Evolutionary conservation across 2,329 filamentous ascomycete genomes (phyloP).

Genomic region (Eutypa lata): DNA sequence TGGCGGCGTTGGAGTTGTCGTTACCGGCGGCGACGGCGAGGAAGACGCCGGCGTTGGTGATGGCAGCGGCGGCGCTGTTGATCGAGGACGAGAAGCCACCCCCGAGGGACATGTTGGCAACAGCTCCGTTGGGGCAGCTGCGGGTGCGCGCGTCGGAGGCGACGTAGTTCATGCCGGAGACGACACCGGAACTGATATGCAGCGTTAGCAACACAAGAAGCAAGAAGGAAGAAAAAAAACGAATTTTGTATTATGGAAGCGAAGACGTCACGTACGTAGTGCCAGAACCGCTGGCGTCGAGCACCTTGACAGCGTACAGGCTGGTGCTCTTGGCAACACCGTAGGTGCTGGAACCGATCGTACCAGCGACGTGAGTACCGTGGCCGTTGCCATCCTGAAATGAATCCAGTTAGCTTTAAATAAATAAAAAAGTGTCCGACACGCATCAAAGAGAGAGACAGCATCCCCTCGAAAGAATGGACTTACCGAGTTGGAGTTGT

Average conservation of each 20-base stretch:
- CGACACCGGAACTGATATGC: slow-evolving; percentile 22
- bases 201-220: no score
- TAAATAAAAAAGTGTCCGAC: no score
- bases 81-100: slow-evolving; percentile 41
- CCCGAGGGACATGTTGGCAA: slow-evolving; percentile 56
- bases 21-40: slow-evolving; percentile 57
- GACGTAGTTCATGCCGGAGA: slow-evolving; percentile 38
- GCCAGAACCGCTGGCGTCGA: slow-evolving; percentile 28
- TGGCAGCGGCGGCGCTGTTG: slow-evolving; percentile 47
- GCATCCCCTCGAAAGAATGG: no score
- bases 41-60: slow-evolving; percentile 45
- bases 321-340: slow-evolving; percentile 42
- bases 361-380: slow-evolving; percentile 46
- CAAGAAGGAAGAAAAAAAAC: no score
- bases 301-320: slow-evolving; percentile 45
- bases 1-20: slow-evolving; percentile 35
- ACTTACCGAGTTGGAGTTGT: slow-evolving; percentile 27
- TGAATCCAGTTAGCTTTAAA: not conserved
- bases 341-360: slow-evolving; percentile 38
- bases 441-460: not conserved
- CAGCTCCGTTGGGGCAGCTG: slow-evolving; percentile 38
- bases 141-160: slow-evolving; percentile 41
- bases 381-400: slow-evolving; percentile 35
- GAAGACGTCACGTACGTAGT: slow-evolving; percentile 27
- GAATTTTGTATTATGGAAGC: not conserved